Evolutionary conservation across 805 yeast genomes (phyloP), one percentile per base, ranked within the genome.

Genomic region (Ogataea minuta): DNA sequence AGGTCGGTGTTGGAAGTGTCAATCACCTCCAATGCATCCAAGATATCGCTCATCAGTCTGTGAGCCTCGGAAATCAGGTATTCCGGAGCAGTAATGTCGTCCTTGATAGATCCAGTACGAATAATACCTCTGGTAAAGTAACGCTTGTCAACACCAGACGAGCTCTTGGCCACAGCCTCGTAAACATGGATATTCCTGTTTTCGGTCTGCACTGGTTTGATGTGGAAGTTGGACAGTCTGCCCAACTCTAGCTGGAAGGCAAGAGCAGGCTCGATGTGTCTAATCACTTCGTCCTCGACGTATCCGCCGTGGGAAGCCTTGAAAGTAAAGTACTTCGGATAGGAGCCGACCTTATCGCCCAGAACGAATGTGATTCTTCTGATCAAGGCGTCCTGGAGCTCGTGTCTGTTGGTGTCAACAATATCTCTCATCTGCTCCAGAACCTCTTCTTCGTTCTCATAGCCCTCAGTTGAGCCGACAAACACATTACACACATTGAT

Each of bases 181-280:
- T 93, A 93, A 37, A 95, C 97, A 60, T 93, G 99, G 49, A 93
- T 86, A 71, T 91, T 90, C 70, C 98, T 82, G 74, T 93, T 93
- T 65, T 90, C 97, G 43, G 96, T 86, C 71, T 86, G 85, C 39
- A 91, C 86, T 36, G 96, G 98, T 63, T 84, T 88, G 67, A 91
- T 87, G 69, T 87, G 81, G 70, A 93, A 93, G 71, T 93, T 95
- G 31, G 95, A 87, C 67, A 93, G 74, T 69, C 98, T 81, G 56
- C 87, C 91, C 48, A 93, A 75, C 68, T 93, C 99, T 52, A 93
- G 76, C 71, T 93, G 99, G 84, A 81, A 93, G 36, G 99, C 98
- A 56, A 91, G 74, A 28, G 98, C 96, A 16, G 99, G 99, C 66
- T 93, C 98, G 53, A 93, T 89, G 63, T 93, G 97, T 71, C 99